Evolutionary conservation across 352 stramenopile genomes (phyloP).

Genomic region (Phytopythium sindhum): DNA sequence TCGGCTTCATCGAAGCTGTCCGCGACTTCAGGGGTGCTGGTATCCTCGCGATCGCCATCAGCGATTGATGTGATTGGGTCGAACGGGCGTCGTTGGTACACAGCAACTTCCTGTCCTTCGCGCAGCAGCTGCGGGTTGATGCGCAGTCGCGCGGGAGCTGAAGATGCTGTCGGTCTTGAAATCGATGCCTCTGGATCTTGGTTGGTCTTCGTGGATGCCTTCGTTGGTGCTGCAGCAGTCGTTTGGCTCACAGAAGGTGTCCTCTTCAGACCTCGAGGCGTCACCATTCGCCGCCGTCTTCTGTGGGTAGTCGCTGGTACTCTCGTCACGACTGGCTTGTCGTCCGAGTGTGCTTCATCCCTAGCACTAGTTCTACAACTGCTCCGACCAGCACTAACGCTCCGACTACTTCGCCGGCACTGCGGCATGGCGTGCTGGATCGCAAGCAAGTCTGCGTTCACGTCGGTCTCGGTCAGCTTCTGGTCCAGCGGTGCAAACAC

Average conservation of each 20-base stretch:
- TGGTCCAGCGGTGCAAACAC: slow-evolving; percentile 48
- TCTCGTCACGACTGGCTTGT: not conserved
- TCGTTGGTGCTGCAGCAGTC: not conserved
- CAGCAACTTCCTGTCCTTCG: slow-evolving; percentile 52
- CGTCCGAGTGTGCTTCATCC: not conserved
- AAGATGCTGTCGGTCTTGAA: not conserved
- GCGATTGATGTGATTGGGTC: slow-evolving; percentile 1
- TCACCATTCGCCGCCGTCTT: not conserved
- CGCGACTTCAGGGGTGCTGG: not conserved
- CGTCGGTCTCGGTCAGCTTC: slow-evolving; percentile 25
- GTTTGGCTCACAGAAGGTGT: not conserved
- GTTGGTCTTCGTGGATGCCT: not conserved
- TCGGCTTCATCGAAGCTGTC: not conserved
- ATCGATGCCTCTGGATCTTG: not conserved
- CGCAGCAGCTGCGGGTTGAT: slow-evolving; percentile 47
- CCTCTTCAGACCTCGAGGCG: not conserved
- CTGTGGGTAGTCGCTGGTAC: not conserved
- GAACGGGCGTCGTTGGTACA: slow-evolving; percentile 23
- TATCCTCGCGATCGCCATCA: slow-evolving; percentile 3
- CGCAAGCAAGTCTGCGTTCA: slow-evolving; percentile 32
- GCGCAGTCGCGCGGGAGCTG: not conserved
- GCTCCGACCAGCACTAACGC: not conserved
- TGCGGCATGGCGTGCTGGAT: slow-evolving; percentile 25
- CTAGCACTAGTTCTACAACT: not conserved
- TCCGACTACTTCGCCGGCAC: not conserved